Conservation (phyloP, 495 filamentous ascomycete species). For the Penicillium dipodomyicola region DNA sequence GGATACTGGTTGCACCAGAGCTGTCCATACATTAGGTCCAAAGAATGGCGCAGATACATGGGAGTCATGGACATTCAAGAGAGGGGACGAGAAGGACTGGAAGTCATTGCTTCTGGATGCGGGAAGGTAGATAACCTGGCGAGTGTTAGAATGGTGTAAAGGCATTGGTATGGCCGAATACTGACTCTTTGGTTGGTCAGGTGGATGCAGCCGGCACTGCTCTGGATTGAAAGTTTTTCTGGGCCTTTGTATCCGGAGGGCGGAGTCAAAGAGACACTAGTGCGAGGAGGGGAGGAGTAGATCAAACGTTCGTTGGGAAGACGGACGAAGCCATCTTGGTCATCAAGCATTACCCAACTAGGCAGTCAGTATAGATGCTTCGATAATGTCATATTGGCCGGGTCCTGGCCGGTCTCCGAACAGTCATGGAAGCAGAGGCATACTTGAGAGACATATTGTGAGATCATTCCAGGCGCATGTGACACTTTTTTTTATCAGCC, state of each 20-base stretch:
- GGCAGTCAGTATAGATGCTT: neutral
- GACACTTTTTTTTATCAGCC: neutral
- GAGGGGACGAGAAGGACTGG: slow-evolving; percentile 84
- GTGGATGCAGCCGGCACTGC: slow-evolving; percentile 62
- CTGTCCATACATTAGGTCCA: slow-evolving; percentile 91
- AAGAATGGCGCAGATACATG: slow-evolving; percentile 91
- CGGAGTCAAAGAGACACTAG: slow-evolving; percentile 61
- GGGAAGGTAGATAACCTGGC: slow-evolving; percentile 86
- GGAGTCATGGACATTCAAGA: slow-evolving; percentile 82
- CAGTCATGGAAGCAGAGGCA: neutral
- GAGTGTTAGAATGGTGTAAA: neutral
- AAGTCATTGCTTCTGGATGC: slow-evolving; percentile 62
- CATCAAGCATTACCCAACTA: slow-evolving; percentile 79
- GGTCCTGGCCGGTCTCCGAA: neutral
- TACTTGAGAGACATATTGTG: slow-evolving; percentile 20
- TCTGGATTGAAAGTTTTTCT: slow-evolving; percentile 55
- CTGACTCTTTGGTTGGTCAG: slow-evolving; percentile 89
- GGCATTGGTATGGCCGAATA: neutral
- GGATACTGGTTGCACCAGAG: slow-evolving; percentile 71
- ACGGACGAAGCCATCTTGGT: slow-evolving; percentile 61
- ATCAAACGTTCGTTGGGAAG: slow-evolving; percentile 68
- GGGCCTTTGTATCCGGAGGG: slow-evolving; percentile 55
- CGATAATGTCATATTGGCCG: neutral
- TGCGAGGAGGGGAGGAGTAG: slow-evolving; percentile 71
- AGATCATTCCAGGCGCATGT: slow-evolving; percentile 1